A percentile compares a stretch with the other conserved stretches of the same genome.
Conservation (phyloP, 2,329 filamentous ascomycete species). For the Aureobasidium sp. region DNA sequence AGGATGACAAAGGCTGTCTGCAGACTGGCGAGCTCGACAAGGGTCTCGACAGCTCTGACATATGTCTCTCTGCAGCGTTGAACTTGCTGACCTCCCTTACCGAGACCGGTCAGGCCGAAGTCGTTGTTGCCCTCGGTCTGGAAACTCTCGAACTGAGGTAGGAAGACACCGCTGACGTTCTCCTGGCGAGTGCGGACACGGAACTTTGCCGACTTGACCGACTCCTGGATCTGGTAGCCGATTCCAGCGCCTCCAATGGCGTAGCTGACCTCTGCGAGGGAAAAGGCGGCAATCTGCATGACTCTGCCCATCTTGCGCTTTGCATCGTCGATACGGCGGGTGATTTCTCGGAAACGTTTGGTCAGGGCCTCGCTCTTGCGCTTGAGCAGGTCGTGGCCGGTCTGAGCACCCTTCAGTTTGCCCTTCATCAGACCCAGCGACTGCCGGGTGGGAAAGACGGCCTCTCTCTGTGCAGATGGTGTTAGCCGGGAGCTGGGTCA, state of each 20-base stretch:
- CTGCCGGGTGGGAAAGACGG: constrained; percentile 96
- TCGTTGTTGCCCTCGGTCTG: constrained; percentile 85
- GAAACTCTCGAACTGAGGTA: constrained; percentile 90
- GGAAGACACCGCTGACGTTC: constrained; percentile 93
- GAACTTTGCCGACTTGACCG: constrained; percentile 86
- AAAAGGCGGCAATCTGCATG: constrained; percentile 98
- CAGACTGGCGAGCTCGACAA: constrained; percentile 89
- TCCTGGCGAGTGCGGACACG: constrained; percentile 92
- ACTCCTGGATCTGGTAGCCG: constrained; percentile 95
- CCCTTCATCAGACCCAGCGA: constrained; percentile 95
- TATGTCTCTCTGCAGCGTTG: constrained; percentile 94
- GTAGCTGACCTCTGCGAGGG: constrained; percentile 93
- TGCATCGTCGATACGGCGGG: constrained; percentile 92
- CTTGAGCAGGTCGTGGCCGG: constrained; percentile 90
- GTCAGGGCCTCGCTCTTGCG: constrained; percentile 96
- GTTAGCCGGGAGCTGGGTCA: neutral
- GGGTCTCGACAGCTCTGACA: constrained; percentile 85
- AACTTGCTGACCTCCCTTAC: constrained; percentile 95
- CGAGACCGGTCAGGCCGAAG: constrained; percentile 90
- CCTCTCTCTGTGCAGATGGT: constrained; percentile 62
- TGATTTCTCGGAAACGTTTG: constrained; percentile 76
- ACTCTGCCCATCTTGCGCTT: constrained; percentile 99
- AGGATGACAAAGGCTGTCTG: constrained; percentile 98
- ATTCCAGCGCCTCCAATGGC: constrained; percentile 86
- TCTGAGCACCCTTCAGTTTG: constrained; percentile 76